A percentile compares a stretch with the other conserved stretches of the same genome.
Evolutionary conservation across 1,284 basidiomycete genomes (phyloP).

Genomic region (Cryptococcus sp.): DNA sequence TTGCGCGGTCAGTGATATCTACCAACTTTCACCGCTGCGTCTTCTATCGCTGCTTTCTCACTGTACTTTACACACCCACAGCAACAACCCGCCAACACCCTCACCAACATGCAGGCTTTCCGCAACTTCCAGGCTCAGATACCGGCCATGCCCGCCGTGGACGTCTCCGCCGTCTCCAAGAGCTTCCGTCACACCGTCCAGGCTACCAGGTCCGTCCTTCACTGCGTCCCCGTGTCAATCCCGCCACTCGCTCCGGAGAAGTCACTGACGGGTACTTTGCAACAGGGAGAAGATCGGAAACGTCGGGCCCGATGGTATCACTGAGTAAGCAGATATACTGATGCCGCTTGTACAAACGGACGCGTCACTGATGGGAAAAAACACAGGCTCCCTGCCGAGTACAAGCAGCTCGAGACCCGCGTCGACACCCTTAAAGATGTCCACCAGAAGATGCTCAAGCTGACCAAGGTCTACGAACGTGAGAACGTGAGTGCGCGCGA

Average conservation of each 20-base stretch:
- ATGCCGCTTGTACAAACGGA: neutral
- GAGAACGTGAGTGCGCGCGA: slow-evolving; percentile 53
- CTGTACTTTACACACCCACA: neutral
- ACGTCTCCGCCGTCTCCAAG: slow-evolving; percentile 60
- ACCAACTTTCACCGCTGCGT: neutral
- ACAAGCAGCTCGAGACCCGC: slow-evolving; percentile 89
- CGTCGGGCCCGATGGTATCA: slow-evolving; percentile 86
- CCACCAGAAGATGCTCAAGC: slow-evolving; percentile 76
- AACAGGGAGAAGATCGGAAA: slow-evolving; percentile 77
- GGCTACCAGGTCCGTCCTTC: slow-evolving; percentile 60
- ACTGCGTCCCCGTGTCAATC: neutral
- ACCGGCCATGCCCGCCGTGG: slow-evolving; percentile 43
- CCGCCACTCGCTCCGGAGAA: neutral
- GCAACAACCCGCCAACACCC: slow-evolving; percentile 1
- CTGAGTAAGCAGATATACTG: slow-evolving; percentile 57
- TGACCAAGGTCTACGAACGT: slow-evolving; percentile 77
- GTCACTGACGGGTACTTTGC: slow-evolving; percentile 5
- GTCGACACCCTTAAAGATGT: slow-evolving; percentile 86
- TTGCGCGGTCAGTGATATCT: neutral
- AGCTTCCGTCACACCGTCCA: slow-evolving; percentile 82
- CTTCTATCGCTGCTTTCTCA: neutral
- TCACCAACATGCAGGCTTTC: slow-evolving; percentile 43
- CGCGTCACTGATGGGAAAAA: neutral
- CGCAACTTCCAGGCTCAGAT: slow-evolving; percentile 45
- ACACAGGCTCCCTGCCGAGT: slow-evolving; percentile 61